Evolutionary conservation across 768 basidiomycete genomes (phyloP).

Genomic region (Russula foetens): DNA sequence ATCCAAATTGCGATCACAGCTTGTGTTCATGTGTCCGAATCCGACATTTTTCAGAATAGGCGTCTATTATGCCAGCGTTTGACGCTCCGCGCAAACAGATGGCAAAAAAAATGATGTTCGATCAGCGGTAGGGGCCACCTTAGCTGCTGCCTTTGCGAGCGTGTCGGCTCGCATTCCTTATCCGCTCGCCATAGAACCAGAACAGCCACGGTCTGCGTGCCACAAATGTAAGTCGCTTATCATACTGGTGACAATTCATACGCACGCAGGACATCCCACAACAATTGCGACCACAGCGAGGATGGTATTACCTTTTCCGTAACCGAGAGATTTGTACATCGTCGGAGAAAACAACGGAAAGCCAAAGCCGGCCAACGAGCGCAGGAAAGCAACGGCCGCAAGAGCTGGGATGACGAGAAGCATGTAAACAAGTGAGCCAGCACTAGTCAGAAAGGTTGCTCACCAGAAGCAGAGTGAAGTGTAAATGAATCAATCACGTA

Average conservation of each 20-base stretch:
- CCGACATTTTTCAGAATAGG: background rate
- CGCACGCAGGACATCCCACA: conserved; percentile 45
- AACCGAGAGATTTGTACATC: conserved; percentile 59
- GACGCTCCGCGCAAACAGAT: background rate
- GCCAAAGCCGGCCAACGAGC: conserved; percentile 60
- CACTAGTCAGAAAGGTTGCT: conserved; percentile 7
- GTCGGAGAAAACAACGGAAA: conserved; percentile 73
- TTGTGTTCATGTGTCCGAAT: background rate
- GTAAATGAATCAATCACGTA: conserved; percentile 65
- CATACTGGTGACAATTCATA: background rate
- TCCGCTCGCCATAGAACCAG: conserved; percentile 44
- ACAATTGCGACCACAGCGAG: conserved; percentile 50
- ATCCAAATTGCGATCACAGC: too few species aligned
- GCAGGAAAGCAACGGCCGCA: conserved; percentile 53
- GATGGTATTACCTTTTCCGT: conserved; percentile 61
- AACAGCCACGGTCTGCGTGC: conserved; percentile 34
- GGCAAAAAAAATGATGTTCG: background rate
- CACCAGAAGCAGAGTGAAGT: conserved; percentile 59
- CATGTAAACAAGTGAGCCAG: conserved; percentile 5
- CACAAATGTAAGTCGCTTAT: conserved; percentile 22
- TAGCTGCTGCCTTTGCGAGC: background rate
- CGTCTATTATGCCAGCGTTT: background rate
- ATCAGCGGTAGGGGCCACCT: background rate
- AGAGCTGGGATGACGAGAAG: conserved; percentile 36
- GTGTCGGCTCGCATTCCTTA: background rate